Evolutionary conservation across 2,329 filamentous ascomycete genomes (phyloP).

Genomic region (Pochonia chlamydosporia): DNA sequence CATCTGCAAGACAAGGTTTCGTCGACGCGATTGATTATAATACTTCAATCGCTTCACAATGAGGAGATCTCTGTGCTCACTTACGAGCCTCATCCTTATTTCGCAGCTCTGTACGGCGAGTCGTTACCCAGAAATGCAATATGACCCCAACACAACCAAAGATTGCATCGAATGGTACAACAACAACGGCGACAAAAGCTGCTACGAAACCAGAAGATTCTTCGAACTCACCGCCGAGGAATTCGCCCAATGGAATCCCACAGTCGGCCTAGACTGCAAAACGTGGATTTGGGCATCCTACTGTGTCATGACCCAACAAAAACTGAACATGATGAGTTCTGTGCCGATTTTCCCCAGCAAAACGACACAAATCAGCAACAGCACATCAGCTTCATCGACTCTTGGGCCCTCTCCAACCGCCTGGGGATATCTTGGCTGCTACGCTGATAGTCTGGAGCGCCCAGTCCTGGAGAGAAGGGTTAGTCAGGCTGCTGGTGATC

Average conservation of each 20-base stretch:
- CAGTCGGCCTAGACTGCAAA: slow-evolving; percentile 9
- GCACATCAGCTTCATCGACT: neutral
- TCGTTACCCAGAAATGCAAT: neutral
- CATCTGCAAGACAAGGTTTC: too few species aligned
- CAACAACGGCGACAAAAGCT: slow-evolving; percentile 1
- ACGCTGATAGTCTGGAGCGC: neutral
- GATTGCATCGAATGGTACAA: slow-evolving; percentile 6
- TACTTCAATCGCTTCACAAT: too few species aligned
- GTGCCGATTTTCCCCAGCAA: neutral
- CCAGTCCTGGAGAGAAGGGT: neutral
- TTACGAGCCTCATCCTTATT: too few species aligned
- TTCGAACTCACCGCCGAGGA: slow-evolving; percentile 5
- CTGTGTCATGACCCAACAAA: slow-evolving; percentile 8
- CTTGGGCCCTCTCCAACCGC: slow-evolving; percentile 7
- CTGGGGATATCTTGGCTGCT: slow-evolving; percentile 9
- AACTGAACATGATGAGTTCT: neutral
- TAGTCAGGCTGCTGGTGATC: neutral
- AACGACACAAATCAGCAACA: slow-evolving; percentile 2
- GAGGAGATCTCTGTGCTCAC: too few species aligned
- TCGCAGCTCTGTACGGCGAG: too few species aligned
- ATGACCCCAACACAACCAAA: slow-evolving; percentile 2
- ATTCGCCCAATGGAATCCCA: slow-evolving; percentile 9
- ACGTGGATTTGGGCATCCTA: slow-evolving; percentile 8
- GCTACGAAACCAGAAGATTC: neutral
- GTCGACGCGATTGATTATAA: too few species aligned